phyloP scores from a whole-genome alignment of 129 eudicot species.

The Smallanthus sonchifolius region DNA sequence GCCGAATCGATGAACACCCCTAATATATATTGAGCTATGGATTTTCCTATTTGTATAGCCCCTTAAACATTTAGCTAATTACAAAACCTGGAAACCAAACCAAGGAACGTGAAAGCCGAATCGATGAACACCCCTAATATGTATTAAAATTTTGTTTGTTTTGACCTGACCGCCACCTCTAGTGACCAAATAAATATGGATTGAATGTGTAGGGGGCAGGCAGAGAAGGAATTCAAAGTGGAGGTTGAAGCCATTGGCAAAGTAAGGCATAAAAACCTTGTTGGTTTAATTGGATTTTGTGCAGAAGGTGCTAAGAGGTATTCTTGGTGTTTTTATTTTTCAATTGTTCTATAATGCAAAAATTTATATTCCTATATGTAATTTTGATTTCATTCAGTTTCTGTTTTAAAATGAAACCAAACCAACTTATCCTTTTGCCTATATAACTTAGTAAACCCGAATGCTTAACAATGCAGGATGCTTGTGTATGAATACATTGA shows the following conservation, averaged over 20 bases:
- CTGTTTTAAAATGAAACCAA: background rate
- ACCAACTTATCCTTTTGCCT: background rate
- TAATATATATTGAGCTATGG: background rate
- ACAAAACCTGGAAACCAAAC: too few species aligned
- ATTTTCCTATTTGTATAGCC: too few species aligned
- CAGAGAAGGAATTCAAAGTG: conserved; percentile 87
- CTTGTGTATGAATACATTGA: conserved; percentile 87
- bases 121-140: too few species aligned
- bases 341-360: background rate
- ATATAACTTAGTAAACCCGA: background rate
- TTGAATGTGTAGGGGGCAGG: conserved; percentile 70
- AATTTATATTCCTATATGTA: background rate
- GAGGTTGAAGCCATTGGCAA: conserved; percentile 99
- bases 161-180: background rate
- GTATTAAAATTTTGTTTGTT: background rate
- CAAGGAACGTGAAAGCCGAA: too few species aligned
- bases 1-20: too few species aligned
- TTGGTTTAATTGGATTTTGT: conserved; percentile 82
- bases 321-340: background rate
- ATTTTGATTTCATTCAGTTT: background rate
- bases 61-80: too few species aligned
- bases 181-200: too few species aligned
- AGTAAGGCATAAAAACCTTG: conserved; percentile 94
- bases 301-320: conserved; percentile 85
- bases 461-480: conserved; percentile 39